phyloP scores from a whole-genome alignment of 129 eudicot species.

The Artemisia annua region DNA sequence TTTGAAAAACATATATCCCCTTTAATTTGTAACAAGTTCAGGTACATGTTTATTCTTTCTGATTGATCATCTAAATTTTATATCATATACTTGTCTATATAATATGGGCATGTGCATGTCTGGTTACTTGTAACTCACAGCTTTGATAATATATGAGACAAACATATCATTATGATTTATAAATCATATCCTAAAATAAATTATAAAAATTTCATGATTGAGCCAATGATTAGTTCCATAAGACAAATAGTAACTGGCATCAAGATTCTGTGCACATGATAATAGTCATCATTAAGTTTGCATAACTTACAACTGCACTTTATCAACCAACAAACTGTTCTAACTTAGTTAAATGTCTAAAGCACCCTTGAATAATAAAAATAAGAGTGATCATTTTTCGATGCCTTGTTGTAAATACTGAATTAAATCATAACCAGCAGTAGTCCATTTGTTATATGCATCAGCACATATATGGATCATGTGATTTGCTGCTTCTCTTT shows the following conservation, averaged over 20 bases:
- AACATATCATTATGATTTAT: neutral
- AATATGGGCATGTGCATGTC: too few relatives aligned
- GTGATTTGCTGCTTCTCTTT: slow-evolving; percentile 94
- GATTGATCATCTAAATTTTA: too few relatives aligned
- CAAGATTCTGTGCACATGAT: slow-evolving; percentile 1
- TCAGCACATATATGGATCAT: slow-evolving; percentile 92
- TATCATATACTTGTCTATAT: too few relatives aligned
- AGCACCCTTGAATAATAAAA: neutral
- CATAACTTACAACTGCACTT: neutral
- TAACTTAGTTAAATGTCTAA: slow-evolving; percentile 1
- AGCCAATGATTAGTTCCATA: neutral
- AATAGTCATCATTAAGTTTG: neutral
- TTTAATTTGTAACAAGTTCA: too few relatives aligned
- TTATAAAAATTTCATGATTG: neutral
- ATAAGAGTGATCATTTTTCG: slow-evolving; percentile 53
- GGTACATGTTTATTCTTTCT: too few relatives aligned
- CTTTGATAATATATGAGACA: too few relatives aligned
- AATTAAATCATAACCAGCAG: slow-evolving; percentile 98
- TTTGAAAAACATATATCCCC: too few relatives aligned
- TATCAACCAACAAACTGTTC: slow-evolving; percentile 8
- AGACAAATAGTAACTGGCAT: neutral
- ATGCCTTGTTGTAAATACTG: slow-evolving; percentile 98
- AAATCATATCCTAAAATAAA: neutral
- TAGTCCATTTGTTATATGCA: slow-evolving; percentile 97
- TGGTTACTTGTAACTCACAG: too few relatives aligned